phyloP scores from a whole-genome alignment of 805 yeast species.

The Kregervanrija pseudodelftensis region DNA sequence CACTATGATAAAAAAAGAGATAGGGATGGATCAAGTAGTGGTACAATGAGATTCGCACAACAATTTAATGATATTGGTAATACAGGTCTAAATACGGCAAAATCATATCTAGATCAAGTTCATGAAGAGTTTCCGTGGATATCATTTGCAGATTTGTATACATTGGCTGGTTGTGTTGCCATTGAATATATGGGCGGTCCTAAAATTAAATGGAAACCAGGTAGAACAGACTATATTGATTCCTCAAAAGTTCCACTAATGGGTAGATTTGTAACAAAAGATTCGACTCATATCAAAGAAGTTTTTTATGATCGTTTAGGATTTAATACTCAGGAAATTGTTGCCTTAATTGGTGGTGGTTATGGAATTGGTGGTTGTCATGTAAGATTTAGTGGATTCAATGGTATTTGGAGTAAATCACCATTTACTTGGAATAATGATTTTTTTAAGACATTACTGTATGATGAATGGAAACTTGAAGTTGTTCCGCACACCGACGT shows the following conservation, averaged over 20 bases:
- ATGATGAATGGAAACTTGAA: constrained; percentile 36
- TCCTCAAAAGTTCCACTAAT: constrained; percentile 48
- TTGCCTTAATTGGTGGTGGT: constrained; percentile 68
- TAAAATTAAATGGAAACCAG: constrained; percentile 74
- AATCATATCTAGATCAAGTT: constrained; percentile 50
- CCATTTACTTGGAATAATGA: constrained; percentile 38
- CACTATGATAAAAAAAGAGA: constrained; percentile 53
- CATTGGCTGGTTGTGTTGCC: constrained; percentile 73
- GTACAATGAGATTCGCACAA: constrained; percentile 52
- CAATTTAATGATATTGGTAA: constrained; percentile 55
- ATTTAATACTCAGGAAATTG: constrained; percentile 64
- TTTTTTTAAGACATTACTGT: constrained; percentile 38
- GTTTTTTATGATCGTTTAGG: constrained; percentile 57
- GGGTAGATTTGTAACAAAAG: constrained; percentile 63
- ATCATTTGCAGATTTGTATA: constrained; percentile 72
- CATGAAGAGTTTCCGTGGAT: constrained; percentile 59
- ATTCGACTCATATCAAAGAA: constrained; percentile 54
- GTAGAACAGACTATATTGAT: constrained; percentile 56
- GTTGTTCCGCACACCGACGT: constrained; percentile 36
- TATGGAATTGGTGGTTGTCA: constrained; percentile 78
- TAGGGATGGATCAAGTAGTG: constrained; percentile 65
- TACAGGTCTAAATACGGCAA: constrained; percentile 54
- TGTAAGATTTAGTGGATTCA: constrained; percentile 41
- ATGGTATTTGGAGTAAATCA: constrained; percentile 39
- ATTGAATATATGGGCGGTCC: constrained; percentile 79